These are phyloP conservation scores for Teratosphaeria nubilosa DNA, from an alignment of 2,329 filamentous ascomycete genomes.

Conservation along the genomic window DNA sequence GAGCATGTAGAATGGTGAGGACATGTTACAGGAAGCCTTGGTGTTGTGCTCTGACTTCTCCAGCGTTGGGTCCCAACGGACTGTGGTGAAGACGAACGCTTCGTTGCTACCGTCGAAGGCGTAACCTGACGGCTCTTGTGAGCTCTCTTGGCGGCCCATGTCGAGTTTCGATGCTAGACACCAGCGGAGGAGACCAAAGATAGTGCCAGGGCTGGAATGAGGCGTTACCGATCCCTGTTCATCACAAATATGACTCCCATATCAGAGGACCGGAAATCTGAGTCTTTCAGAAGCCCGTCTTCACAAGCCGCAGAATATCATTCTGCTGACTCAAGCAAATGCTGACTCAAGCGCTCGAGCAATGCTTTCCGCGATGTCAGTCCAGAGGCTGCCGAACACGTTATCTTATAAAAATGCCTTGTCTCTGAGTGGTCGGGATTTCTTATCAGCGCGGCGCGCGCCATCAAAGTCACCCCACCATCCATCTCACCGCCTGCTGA, in stretches of 20 bases:
- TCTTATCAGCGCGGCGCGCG: neutral
- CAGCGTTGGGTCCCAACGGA: constrained; percentile 60
- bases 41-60: constrained; percentile 22
- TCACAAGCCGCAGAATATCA: neutral
- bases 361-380: neutral
- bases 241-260: neutral
- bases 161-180: neutral
- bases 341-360: neutral
- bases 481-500: neutral
- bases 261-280: neutral
- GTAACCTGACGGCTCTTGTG: neutral
- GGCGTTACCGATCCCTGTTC: neutral
- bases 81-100: constrained; percentile 52
- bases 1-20: constrained; percentile 30
- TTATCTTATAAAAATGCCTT: neutral
- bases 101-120: constrained; percentile 8
- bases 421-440: neutral
- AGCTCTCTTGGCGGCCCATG: neutral
- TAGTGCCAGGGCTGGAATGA: neutral
- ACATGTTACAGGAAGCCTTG: constrained; percentile 19
- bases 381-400: neutral
- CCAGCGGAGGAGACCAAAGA: neutral
- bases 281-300: neutral
- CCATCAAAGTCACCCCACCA: neutral
- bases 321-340: no score